These are phyloP conservation scores for Xylariaceae sp. DNA, from an alignment of 2,329 filamentous ascomycete genomes.

Conservation along the genomic window DNA sequence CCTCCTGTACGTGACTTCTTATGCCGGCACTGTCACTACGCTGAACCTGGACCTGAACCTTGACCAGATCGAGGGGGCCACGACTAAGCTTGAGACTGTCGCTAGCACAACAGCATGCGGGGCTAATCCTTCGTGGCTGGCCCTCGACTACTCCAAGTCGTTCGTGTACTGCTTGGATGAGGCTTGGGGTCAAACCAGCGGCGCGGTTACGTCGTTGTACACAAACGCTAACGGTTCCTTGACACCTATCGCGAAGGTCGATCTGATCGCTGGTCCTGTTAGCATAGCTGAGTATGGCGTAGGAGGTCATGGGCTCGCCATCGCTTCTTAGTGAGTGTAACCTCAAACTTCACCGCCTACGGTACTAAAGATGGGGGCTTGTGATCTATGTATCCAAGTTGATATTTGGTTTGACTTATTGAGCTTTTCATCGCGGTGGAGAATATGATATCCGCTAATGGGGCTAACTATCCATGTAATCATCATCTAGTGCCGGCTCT, in stretches of 20 bases:
- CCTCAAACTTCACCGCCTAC: conserved; percentile 21
- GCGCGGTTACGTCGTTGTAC: conserved; percentile 43
- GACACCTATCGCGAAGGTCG: conserved; percentile 44
- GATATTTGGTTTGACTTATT: not conserved
- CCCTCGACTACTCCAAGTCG: conserved; percentile 56
- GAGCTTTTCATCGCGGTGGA: too few relatives aligned
- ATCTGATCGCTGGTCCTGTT: conserved; percentile 39
- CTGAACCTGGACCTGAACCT: conserved; percentile 52
- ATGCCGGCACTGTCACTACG: conserved; percentile 56
- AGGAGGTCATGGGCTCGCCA: conserved; percentile 38
- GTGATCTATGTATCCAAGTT: conserved; percentile 3
- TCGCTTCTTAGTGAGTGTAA: conserved; percentile 43
- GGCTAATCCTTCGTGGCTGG: conserved; percentile 65
- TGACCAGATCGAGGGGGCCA: conserved; percentile 34
- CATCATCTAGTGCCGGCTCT: conserved; percentile 50
- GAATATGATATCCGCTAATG: too few relatives aligned
- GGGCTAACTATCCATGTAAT: conserved; percentile 16
- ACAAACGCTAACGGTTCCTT: conserved; percentile 56
- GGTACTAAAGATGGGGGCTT: conserved; percentile 15
- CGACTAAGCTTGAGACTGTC: conserved; percentile 49
- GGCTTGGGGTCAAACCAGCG: conserved; percentile 43
- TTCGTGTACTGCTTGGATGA: conserved; percentile 68
- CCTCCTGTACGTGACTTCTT: conserved; percentile 57
- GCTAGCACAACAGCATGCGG: conserved; percentile 57
- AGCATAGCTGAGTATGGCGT: conserved; percentile 41